These are phyloP conservation scores for Dillenia suffruticosa DNA, from an alignment of 164 flowering plant species.

Conservation along the genomic window DNA sequence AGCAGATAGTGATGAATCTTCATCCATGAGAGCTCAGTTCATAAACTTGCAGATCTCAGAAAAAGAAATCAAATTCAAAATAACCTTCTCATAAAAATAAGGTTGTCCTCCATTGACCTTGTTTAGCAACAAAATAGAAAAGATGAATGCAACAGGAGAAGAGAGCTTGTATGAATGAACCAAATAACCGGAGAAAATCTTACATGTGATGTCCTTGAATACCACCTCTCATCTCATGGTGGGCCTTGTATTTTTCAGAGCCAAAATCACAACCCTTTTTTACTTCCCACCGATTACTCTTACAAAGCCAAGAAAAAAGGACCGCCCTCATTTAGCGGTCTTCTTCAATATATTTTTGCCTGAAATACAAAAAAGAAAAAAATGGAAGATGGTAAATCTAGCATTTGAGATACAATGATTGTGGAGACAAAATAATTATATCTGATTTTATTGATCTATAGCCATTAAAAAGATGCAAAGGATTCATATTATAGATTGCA, in stretches of 20 bases:
- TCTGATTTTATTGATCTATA: neutral
- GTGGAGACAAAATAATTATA: too few relatives aligned
- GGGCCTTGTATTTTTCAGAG: conserved; percentile 5
- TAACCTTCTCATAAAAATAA: too few relatives aligned
- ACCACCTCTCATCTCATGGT: neutral
- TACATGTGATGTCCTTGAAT: too few relatives aligned
- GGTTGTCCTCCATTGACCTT: too few relatives aligned
- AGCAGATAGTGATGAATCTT: conserved; percentile 9
- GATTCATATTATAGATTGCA: neutral
- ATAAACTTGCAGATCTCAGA: too few relatives aligned
- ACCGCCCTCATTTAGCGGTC: too few relatives aligned
- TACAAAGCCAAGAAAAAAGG: too few relatives aligned
- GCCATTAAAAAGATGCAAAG: neutral
- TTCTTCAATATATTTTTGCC: too few relatives aligned
- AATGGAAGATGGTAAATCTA: neutral
- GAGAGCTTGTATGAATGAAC: too few relatives aligned
- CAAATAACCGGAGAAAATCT: too few relatives aligned
- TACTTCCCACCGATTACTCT: neutral
- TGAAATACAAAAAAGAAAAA: neutral
- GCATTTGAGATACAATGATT: neutral
- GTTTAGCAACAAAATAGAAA: conserved; percentile 5
- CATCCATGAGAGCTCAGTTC: conserved; percentile 20
- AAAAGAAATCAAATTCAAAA: too few relatives aligned
- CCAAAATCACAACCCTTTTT: conserved; percentile 5
- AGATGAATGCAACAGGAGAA: conserved; percentile 45